A percentile compares a stretch with the other conserved stretches of the same genome.
phyloP scores from a whole-genome alignment of 75 land plant species.

The Pinus tabuliformis region DNA sequence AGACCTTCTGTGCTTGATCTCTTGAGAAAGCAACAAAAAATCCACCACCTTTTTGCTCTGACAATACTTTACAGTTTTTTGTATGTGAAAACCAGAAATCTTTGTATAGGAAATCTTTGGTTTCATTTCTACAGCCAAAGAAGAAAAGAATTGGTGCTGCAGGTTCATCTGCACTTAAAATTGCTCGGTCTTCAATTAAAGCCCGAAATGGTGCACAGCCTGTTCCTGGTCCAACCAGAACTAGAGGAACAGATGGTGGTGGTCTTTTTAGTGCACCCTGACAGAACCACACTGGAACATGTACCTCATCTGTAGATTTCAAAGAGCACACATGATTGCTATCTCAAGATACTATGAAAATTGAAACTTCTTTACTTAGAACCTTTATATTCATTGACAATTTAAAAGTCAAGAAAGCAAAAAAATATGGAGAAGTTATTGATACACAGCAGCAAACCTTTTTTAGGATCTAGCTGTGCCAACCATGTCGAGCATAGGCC shows the following conservation, averaged over 20 bases:
- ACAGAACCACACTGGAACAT: constrained; percentile 78
- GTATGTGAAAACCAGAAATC: constrained; percentile 77
- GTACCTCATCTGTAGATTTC: constrained; percentile 26
- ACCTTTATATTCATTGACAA: neutral
- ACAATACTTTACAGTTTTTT: constrained; percentile 50
- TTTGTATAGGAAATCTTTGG: constrained; percentile 71
- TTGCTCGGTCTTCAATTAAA: constrained; percentile 72
- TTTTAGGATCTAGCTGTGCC: constrained; percentile 70
- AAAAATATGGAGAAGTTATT: neutral
- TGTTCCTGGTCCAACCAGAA: constrained; percentile 94
- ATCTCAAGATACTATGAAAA: neutral
- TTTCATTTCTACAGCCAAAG: constrained; percentile 83
- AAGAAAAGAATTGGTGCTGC: constrained; percentile 84
- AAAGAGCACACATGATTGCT: neutral
- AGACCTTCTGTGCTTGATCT: constrained; percentile 82
- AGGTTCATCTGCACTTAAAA: constrained; percentile 24
- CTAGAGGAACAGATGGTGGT: constrained; percentile 74
- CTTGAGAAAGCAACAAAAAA: constrained; percentile 91
- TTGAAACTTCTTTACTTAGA: constrained; percentile 1
- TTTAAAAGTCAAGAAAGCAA: neutral
- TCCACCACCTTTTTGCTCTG: constrained; percentile 78
- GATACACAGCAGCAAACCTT: constrained; percentile 21
- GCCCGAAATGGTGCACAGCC: constrained; percentile 98
- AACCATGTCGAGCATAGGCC: constrained; percentile 96
- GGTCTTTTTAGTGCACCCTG: constrained; percentile 70